Evolutionary conservation across 768 basidiomycete genomes (phyloP), one percentile per base, ranked within the genome.

Genomic region (Chlorophyllum brunneum): DNA sequence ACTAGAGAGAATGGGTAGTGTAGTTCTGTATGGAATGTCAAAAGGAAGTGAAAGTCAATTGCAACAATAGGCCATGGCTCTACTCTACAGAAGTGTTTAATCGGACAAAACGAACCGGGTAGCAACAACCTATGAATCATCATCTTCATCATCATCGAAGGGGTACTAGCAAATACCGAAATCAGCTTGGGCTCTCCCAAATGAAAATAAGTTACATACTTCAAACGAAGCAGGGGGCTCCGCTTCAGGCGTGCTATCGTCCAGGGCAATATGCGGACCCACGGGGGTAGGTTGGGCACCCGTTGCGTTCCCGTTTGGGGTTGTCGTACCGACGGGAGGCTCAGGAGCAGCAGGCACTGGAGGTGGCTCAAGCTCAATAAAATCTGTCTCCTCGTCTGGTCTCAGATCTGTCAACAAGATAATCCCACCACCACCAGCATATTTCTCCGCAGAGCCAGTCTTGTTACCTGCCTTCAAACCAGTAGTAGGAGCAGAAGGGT

Each of bases 361-460:
- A 18, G 70, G 68, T 11, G 77, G 68, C 48, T 74, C 73, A 46
- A 80, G 69, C 51, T 81, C 80, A 51, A 98, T 85, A 63, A 86
- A 86, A 62, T 93, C 88, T 4, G 78, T 80, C 54, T 80, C 80
- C 51, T 86, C 86, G 22, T 78, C 79, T 8, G 90, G 85, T 58
- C 74, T 78, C 40, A 77, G 76, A 68, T 97, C 94, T 31, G 78
- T 70, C 53, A 99, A 67, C 55, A 99, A 79, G 50, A 99, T 63
- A 57, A 98, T 94, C 3, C 94, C 94, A 39, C 90, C 90, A 16
- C 92, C 93, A 31, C 87, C 85, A 31, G 81, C 83, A 59, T 80
- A 85, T 57, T 79, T 81, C 63, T 86, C 82, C 27, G 81, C 65
- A 47, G 71, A 38, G 5, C 67, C 70, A 5, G 67, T 58, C 8